Percentiles rank a stretch among this genome's conserved stretches.
These are phyloP conservation scores for Chlamydomonas eustigma DNA, from an alignment of 139 green algal species.

Conservation along the genomic window DNA sequence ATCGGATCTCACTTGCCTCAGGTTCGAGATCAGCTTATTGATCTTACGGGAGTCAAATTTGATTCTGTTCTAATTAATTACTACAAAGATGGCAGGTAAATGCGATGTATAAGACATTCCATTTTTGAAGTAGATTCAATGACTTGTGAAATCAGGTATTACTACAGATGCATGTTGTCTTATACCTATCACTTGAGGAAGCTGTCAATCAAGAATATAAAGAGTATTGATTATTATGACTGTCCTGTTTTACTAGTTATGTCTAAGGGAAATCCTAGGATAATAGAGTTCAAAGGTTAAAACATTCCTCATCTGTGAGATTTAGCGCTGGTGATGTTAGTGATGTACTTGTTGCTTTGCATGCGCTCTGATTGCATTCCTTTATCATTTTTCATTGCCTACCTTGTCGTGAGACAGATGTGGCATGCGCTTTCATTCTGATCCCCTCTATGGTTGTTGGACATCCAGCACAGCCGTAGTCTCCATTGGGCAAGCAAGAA, in stretches of 20 bases:
- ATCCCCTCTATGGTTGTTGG: slow-evolving; percentile 44
- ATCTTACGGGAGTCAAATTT: slow-evolving; percentile 17
- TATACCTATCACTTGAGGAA: background rate
- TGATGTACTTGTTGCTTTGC: slow-evolving; percentile 6
- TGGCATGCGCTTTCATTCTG: slow-evolving; percentile 51
- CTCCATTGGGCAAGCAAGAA: slow-evolving; percentile 33
- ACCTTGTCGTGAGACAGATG: slow-evolving; percentile 12
- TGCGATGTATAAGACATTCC: background rate
- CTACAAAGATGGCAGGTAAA: slow-evolving; percentile 32
- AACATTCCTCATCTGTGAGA: no score
- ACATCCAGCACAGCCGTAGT: slow-evolving; percentile 33
- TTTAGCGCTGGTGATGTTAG: no score
- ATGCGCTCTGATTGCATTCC: background rate
- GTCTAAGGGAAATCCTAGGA: no score
- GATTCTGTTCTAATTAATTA: slow-evolving; percentile 49
- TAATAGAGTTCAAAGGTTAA: no score
- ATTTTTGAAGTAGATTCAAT: background rate
- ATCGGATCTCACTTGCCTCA: background rate
- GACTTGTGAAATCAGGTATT: background rate
- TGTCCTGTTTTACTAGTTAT: no score
- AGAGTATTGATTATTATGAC: no score
- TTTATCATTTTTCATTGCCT: background rate
- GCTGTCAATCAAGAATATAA: background rate
- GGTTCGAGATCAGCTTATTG: slow-evolving; percentile 29
- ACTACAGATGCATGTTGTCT: background rate